phyloP scores from a whole-genome alignment of 164 flowering plant genomes.

The Kingdonia uniflora region DNA sequence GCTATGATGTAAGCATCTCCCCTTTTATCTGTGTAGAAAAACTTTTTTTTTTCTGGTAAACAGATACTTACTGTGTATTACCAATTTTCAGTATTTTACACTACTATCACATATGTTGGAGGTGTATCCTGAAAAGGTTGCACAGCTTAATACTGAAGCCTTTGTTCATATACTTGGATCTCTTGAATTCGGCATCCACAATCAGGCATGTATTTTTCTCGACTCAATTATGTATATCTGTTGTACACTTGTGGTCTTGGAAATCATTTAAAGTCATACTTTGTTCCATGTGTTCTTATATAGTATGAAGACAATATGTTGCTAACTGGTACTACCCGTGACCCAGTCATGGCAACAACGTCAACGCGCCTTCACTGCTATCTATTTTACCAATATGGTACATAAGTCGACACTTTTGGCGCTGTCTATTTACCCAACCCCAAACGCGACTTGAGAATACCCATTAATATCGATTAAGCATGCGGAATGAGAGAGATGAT shows the following conservation, averaged over 20 bases:
- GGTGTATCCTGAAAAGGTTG: slow-evolving; percentile 90
- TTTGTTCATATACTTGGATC: slow-evolving; percentile 58
- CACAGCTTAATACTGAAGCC: slow-evolving; percentile 53
- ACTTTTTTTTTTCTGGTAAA: slow-evolving; percentile 1
- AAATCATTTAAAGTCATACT: not conserved
- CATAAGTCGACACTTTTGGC: too few species aligned
- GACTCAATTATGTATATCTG: not conserved
- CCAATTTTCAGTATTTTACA: slow-evolving; percentile 69
- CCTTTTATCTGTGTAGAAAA: not conserved
- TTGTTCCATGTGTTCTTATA: too few species aligned
- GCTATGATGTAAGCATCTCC: slow-evolving; percentile 57
- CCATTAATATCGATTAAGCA: too few species aligned
- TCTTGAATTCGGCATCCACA: slow-evolving; percentile 77
- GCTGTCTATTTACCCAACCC: too few species aligned
- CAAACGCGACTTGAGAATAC: too few species aligned
- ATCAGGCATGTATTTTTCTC: slow-evolving; percentile 45
- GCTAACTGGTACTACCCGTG: too few species aligned
- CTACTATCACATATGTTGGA: slow-evolving; percentile 83
- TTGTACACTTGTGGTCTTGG: not conserved
- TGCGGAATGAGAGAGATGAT: too few species aligned
- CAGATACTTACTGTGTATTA: slow-evolving; percentile 5
- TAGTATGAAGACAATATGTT: too few species aligned
- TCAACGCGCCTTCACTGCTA: too few species aligned
- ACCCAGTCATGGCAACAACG: too few species aligned
- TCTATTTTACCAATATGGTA: too few species aligned